Conservation (phyloP, 495 filamentous ascomycete genomes). For the Hypoxylon cercidicola region DNA sequence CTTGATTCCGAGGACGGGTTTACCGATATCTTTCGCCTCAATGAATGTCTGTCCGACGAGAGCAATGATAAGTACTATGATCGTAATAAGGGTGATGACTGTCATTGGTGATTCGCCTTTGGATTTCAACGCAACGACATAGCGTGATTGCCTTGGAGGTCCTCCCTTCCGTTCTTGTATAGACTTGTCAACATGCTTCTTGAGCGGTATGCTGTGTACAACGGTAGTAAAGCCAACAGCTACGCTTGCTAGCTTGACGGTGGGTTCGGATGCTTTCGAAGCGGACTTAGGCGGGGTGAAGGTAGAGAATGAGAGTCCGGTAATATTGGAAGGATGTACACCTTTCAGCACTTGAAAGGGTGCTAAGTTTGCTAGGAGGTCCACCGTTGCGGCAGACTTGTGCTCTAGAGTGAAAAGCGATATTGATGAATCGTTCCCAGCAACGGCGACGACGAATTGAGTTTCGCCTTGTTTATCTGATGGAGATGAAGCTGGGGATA, state of each 20-base stretch:
- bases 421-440: conserved; percentile 84
- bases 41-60: conserved; percentile 72
- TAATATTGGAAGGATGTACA: conserved; percentile 88
- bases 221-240: conserved; percentile 86
- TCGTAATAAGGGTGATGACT: conserved; percentile 59
- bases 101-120: conserved; percentile 57
- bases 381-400: conserved; percentile 52
- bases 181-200: conserved; percentile 55
- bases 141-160: conserved; percentile 62
- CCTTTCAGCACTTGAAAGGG: conserved; percentile 71
- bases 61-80: conserved; percentile 65
- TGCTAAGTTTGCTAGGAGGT: conserved; percentile 66
- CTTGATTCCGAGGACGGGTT: conserved; percentile 63
- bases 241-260: conserved; percentile 78
- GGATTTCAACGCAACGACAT: conserved; percentile 72
- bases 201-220: conserved; percentile 84
- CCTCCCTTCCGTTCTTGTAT: conserved; percentile 55
- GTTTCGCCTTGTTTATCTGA: conserved; percentile 61
- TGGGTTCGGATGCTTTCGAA: conserved; percentile 62
- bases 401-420: conserved; percentile 78
- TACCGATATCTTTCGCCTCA: conserved; percentile 70
- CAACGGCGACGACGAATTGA: conserved; percentile 83
- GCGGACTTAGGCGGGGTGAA: conserved; percentile 66
- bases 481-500: conserved; percentile 63
- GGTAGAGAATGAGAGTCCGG: conserved; percentile 80